A percentile compares a stretch with the other conserved stretches of the same genome.
Conservation (phyloP, 371 early-diverging fungal species). For the Apophysomyces sp. region DNA sequence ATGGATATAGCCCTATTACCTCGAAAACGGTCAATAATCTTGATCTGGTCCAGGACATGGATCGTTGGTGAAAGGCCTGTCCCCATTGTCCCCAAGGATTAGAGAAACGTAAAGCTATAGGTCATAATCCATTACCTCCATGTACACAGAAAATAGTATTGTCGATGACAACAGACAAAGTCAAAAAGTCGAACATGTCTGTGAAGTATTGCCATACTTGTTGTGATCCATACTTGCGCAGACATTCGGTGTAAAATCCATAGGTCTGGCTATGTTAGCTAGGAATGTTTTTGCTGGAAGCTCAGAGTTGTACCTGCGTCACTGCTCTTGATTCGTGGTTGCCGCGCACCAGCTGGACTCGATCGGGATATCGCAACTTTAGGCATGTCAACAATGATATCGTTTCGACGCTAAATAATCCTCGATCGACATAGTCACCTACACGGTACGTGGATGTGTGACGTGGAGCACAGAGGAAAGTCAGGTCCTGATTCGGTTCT, state of each 20-base stretch:
- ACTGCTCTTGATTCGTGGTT: slow-evolving; percentile 96
- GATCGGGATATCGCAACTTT: slow-evolving; percentile 90
- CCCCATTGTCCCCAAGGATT: background rate
- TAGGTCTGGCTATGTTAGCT: slow-evolving; percentile 64
- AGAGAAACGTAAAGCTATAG: background rate
- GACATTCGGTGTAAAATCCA: slow-evolving; percentile 97
- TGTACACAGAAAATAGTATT: slow-evolving; percentile 95
- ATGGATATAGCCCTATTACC: slow-evolving; percentile 41
- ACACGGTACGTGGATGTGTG: background rate
- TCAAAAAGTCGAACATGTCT: slow-evolving; percentile 94
- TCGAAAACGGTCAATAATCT: slow-evolving; percentile 85
- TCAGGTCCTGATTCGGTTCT: background rate
- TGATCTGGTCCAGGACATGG: slow-evolving; percentile 91
- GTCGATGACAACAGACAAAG: slow-evolving; percentile 89
- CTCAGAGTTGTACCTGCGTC: slow-evolving; percentile 62
- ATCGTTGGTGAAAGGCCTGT: slow-evolving; percentile 90
- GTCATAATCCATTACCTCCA: slow-evolving; percentile 71
- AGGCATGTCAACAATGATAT: slow-evolving; percentile 87
- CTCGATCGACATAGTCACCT: slow-evolving; percentile 99
- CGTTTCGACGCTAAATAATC: slow-evolving; percentile 94
- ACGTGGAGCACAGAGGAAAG: background rate
- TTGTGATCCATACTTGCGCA: slow-evolving; percentile 84
- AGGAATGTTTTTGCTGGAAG: background rate
- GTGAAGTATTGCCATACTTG: slow-evolving; percentile 94
- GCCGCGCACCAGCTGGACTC: slow-evolving; percentile 94